Percentiles rank a stretch among this genome's conserved stretches.
phyloP scores from a whole-genome alignment of 371 early-diverging fungal species.

The Rhizomucor miehei region DNA sequence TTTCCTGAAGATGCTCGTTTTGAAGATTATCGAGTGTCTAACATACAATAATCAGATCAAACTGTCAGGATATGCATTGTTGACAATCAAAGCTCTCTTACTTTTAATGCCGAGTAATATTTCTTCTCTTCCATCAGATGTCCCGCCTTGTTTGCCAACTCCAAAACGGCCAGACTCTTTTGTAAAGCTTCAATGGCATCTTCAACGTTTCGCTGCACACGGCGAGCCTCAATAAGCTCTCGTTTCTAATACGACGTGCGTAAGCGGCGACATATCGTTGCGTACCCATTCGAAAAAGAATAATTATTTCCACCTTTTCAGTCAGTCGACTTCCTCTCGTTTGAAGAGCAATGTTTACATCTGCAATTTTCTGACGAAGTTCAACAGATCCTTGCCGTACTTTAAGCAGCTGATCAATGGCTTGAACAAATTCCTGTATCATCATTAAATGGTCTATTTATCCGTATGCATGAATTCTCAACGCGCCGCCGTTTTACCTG shows the following conservation, averaged over 20 bases:
- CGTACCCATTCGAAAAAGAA: too few relatives aligned
- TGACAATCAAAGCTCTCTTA: constrained; percentile 27
- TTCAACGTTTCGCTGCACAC: constrained; percentile 86
- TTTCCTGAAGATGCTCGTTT: constrained; percentile 62
- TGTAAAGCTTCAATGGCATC: constrained; percentile 81
- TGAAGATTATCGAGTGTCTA: constrained; percentile 82
- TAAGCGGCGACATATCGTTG: background rate
- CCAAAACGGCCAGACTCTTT: constrained; percentile 82
- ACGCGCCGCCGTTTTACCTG: constrained; percentile 54
- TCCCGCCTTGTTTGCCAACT: constrained; percentile 84
- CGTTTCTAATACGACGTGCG: constrained; percentile 65
- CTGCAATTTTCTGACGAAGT: constrained; percentile 79
- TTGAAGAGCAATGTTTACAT: constrained; percentile 85
- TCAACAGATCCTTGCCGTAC: constrained; percentile 86
- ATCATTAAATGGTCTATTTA: background rate
- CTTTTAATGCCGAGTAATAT: constrained; percentile 90
- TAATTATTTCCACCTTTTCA: constrained; percentile 61
- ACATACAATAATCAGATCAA: too few relatives aligned
- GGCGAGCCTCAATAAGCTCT: constrained; percentile 83
- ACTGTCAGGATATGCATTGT: background rate
- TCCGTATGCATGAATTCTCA: background rate
- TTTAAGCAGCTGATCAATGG: constrained; percentile 92
- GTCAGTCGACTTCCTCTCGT: constrained; percentile 73
- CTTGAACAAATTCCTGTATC: constrained; percentile 92
- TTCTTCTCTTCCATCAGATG: constrained; percentile 76